Evolutionary conservation across 768 basidiomycete genomes (phyloP), one percentile per base, ranked within the genome.

Genomic region (Tricholoma furcatifolium): DNA sequence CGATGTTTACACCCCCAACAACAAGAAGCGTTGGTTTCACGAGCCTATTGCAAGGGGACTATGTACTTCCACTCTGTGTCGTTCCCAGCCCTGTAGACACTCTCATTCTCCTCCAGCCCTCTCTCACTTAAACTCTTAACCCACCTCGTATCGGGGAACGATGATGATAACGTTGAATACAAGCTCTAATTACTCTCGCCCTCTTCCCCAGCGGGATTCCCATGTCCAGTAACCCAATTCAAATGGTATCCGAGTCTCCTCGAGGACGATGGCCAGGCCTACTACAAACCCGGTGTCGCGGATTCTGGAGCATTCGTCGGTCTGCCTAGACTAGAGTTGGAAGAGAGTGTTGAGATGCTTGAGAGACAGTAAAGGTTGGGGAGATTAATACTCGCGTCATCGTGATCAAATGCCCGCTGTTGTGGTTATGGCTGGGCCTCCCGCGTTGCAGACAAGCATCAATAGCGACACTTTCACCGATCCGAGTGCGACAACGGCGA

Each of bases 161-260:
- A 93, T 62, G 75, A 88, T 70, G 93, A 93, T 7, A 94, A 93
- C 62, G 84, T 97, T 53, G 93, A 97, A 69, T 97, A 97, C 76
- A 97, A 97, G 70, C 81, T 96, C 32, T 91, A 93, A 66, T 84
- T 96, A 18, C 80, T 93, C 35, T 76, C 84, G 44, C 91, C 93
- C n/a, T n/a, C n/a, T 0, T 78, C 88, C 12, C 81, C 83, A 0
- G 77, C 83, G 4, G 88, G 91, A 43, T 91, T 92, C 60, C 79
- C 82, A 3, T 83, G 87, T 54, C 86, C 98, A 17, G 90, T 93
- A 50, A 98, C 95, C 0, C 95, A 98, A 70, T 82, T 97, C 69
- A 94, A 96, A 64, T 98, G 96, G 94, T 82, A n/a, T n/a, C n/a
- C n/a, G n/a, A n/a, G 95, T 2, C 78, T 94, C 8, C 80, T 90